phyloP scores from a whole-genome alignment of 176 grass and related monocot genomes.

The Guadua angustifolia region DNA sequence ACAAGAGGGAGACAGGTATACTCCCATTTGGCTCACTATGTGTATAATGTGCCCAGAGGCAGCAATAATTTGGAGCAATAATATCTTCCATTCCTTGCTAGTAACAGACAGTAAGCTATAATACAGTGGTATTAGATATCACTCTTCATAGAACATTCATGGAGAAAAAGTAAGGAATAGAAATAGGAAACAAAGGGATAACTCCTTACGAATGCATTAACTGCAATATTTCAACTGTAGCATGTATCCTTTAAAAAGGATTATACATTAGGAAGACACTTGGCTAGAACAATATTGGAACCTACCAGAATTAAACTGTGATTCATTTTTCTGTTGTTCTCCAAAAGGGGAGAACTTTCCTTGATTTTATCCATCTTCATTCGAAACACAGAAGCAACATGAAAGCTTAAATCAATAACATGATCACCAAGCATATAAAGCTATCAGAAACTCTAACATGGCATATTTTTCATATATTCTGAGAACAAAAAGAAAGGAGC shows the following conservation, averaged over 20 bases:
- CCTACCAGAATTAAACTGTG: neutral
- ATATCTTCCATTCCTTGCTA: neutral
- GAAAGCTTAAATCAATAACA: neutral
- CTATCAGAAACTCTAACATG: neutral
- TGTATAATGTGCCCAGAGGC: neutral
- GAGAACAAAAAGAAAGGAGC: neutral
- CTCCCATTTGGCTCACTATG: slow-evolving; percentile 8
- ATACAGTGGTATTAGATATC: slow-evolving; percentile 13
- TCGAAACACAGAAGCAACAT: neutral
- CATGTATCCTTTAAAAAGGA: slow-evolving; percentile 18
- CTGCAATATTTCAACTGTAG: neutral
- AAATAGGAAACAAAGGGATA: slow-evolving; percentile 3
- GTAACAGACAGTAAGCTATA: neutral
- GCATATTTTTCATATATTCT: neutral
- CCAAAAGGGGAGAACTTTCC: neutral
- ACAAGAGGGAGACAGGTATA: neutral
- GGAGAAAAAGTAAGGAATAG: neutral
- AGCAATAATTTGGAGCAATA: neutral
- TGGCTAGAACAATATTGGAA: neutral
- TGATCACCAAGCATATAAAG: neutral
- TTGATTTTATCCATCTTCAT: neutral
- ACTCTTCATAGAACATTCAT: neutral
- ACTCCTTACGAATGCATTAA: neutral
- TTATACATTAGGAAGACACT: neutral
- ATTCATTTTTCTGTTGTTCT: neutral